These are phyloP conservation scores for Bipolaris oryzae DNA, from an alignment of 2,329 filamentous ascomycete species.

Conservation along the genomic window DNA sequence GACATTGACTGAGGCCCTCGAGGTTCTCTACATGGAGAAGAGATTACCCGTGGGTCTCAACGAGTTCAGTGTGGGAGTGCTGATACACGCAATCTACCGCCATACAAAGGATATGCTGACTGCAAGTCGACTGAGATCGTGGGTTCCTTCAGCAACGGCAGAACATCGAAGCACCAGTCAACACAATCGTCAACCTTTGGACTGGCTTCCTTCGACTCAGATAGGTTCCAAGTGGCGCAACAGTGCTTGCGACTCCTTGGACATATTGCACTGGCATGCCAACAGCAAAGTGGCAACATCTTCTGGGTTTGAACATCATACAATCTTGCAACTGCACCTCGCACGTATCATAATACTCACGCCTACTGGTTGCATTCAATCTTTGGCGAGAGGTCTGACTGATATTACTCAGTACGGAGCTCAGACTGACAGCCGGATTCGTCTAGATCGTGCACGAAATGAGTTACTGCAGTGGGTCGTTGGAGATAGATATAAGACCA, in stretches of 20 bases:
- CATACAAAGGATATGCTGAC: conserved; percentile 57
- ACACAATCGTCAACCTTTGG: background rate
- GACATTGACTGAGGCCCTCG: conserved; percentile 41
- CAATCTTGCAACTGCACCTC: conserved; percentile 62
- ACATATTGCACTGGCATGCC: conserved; percentile 64
- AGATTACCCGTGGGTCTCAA: conserved; percentile 52
- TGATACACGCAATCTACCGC: conserved; percentile 59
- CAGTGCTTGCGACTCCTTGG: conserved; percentile 56
- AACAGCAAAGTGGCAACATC: conserved; percentile 58
- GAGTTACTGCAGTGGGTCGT: conserved; percentile 57
- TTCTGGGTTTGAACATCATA: conserved; percentile 60
- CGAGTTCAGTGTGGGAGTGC: conserved; percentile 57
- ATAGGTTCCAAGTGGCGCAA: conserved; percentile 58
- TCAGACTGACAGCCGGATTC: background rate
- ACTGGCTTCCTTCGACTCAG: conserved; percentile 57
- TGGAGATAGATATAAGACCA: conserved; percentile 62
- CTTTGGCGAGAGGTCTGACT: conserved; percentile 43
- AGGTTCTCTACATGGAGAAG: conserved; percentile 59
- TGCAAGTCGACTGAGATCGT: conserved; percentile 53
- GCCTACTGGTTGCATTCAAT: conserved; percentile 56
- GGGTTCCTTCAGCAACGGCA: conserved; percentile 31
- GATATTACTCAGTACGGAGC: background rate
- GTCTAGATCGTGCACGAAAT: conserved; percentile 5
- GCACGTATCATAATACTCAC: conserved; percentile 60
- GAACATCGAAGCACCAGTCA: conserved; percentile 18